Percentiles rank a stretch among this genome's conserved stretches.
Evolutionary conservation across 495 filamentous ascomycete species (phyloP).

Genomic region (Xylaria palmicola): DNA sequence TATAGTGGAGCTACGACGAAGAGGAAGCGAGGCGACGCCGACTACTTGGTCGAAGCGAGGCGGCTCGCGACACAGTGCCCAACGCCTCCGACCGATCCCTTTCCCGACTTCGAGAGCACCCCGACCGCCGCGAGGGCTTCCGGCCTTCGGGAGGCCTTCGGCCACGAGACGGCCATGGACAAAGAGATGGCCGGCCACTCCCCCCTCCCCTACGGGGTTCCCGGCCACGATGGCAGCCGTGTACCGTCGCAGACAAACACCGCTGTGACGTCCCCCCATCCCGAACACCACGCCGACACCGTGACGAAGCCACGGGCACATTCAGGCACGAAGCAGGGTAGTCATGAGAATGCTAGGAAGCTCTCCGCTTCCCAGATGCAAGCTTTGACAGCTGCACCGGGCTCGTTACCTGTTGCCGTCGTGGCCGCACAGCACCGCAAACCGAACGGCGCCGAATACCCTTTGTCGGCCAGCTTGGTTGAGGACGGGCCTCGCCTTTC

Average conservation of each 20-base stretch:
- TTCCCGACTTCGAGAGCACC: constrained; percentile 27
- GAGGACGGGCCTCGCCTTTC: constrained; percentile 32
- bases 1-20: not conserved
- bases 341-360: constrained; percentile 42
- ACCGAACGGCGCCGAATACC: constrained; percentile 31
- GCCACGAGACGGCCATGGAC: not conserved
- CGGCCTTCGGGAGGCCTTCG: not conserved
- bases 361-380: constrained; percentile 58
- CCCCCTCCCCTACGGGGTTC: not conserved
- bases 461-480: constrained; percentile 35
- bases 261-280: not conserved
- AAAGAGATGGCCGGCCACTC: not conserved
- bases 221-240: not conserved
- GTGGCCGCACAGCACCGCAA: constrained; percentile 27
- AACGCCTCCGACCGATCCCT: constrained; percentile 22
- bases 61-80: constrained; percentile 10
- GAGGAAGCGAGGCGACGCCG: not conserved
- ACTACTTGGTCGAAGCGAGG: not conserved
- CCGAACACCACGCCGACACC: not conserved
- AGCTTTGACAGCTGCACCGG: constrained; percentile 52
- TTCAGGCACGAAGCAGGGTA: constrained; percentile 21
- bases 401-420: constrained; percentile 46
- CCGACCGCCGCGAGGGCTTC: constrained; percentile 19
- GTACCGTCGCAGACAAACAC: not conserved
- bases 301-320: constrained; percentile 22